Evolutionary conservation across 1,139 yeast species (phyloP), one percentile per base, ranked within the genome.

Genomic region (Saccharomyces hybrid): DNA sequence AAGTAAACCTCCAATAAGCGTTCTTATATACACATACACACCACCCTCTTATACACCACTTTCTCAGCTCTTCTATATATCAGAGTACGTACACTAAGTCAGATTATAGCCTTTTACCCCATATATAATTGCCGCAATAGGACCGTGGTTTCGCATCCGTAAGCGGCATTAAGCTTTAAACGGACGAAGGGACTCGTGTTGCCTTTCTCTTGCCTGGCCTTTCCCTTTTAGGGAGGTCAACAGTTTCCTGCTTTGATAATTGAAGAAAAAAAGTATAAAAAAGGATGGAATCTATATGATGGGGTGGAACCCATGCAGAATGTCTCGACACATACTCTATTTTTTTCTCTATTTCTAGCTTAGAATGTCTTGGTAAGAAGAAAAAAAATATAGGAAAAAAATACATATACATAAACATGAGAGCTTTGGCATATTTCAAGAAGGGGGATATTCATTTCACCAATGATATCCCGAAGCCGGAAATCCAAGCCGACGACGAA

Each of bases 361-460:
- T 16, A 9, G 1, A 38, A 16, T 8, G 12, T 38, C 24, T 38
- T 38, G 12, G 24, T 38, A 16, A 27, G 47, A 38, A 28, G 16
- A 32, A 28, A 26, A 34, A 14, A 14, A 26, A 34, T 11, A 34
- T 26, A 41, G 38, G 9, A 26, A 38, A n/a, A 26, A 29, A 38
- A 41, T 3, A 34, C 14, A n/a, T 9, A 14, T 52, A 49, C 32
- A 48, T 32, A 51, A 52, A 51, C 27, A 77, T 78, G 82, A 74
- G 71, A 65, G 81, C 78, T 29, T 60, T 78, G 44, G 77, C 76
- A 19, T 77, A 74, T 60, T 71, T 73, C 61, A 79, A 77, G 8
- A 73, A 71, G 42, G 67, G 70, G 26, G 77, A 76, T 55, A 64
- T 78, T 44, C 72, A 73, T 49, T 78, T 64, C 58, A 64, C 73